These are phyloP conservation scores for Quercus dentata DNA, from an alignment of 306 rosid species.

Conservation along the genomic window DNA sequence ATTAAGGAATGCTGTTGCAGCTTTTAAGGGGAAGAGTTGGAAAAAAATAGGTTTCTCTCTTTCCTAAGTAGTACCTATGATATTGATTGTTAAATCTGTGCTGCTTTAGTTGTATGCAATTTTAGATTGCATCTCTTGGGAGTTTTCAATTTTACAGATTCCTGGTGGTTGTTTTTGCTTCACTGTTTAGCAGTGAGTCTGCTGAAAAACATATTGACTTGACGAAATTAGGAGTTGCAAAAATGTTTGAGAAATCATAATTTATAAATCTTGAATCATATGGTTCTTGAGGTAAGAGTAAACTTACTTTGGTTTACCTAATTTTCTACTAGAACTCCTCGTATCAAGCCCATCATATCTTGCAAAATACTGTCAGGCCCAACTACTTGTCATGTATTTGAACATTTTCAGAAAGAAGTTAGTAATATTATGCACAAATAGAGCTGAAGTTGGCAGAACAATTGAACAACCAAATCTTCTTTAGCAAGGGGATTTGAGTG, in stretches of 20 bases:
- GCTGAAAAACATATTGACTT: neutral
- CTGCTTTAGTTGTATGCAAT: neutral
- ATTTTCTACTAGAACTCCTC: neutral
- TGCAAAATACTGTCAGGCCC: neutral
- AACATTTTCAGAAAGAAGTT: neutral
- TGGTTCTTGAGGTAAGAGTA: neutral
- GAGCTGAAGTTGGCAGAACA: neutral
- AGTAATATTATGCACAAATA: neutral
- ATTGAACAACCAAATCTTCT: neutral
- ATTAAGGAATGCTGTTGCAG: constrained; percentile 83
- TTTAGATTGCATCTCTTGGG: neutral
- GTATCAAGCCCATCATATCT: neutral
- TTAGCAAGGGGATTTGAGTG: neutral
- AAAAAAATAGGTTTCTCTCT: constrained; percentile 82
- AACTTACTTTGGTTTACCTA: neutral
- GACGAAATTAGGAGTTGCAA: neutral
- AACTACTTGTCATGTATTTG: neutral
- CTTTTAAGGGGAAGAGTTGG: constrained; percentile 91
- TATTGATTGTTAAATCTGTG: neutral
- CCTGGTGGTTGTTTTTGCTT: constrained; percentile 1
- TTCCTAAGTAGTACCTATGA: neutral
- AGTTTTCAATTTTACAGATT: neutral
- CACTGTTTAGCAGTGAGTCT: constrained; percentile 10
- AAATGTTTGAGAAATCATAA: neutral
- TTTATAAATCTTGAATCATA: too few relatives aligned